phyloP scores from a whole-genome alignment of 495 filamentous ascomycete genomes.

The Daldinia childiae region DNA sequence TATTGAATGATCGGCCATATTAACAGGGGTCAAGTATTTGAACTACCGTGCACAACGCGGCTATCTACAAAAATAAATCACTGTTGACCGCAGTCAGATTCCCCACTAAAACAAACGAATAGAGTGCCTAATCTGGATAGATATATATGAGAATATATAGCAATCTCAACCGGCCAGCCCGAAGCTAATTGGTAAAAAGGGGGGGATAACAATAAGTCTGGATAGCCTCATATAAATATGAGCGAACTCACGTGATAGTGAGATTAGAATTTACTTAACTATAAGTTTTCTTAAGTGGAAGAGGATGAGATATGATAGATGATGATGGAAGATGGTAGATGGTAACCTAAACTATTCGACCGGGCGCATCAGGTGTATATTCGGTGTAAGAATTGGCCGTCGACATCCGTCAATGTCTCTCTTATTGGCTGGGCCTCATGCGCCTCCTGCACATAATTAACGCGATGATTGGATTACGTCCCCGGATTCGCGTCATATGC shows the following conservation, averaged over 20 bases:
- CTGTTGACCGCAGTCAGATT: background rate
- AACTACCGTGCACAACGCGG: background rate
- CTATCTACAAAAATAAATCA: background rate
- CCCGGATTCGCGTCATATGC: background rate
- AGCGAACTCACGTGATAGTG: background rate
- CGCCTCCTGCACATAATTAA: background rate
- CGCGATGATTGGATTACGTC: conserved; percentile 10
- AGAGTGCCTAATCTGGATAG: background rate
- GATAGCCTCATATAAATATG: background rate
- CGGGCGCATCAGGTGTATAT: background rate
- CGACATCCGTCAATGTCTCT: background rate
- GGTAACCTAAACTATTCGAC: too few relatives aligned
- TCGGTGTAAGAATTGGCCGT: conserved; percentile 1
- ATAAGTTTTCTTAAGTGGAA: too few relatives aligned
- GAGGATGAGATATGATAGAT: too few relatives aligned
- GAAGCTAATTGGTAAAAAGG: background rate
- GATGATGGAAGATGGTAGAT: too few relatives aligned
- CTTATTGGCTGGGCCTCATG: background rate
- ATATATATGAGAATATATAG: background rate
- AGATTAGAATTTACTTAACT: too few relatives aligned
- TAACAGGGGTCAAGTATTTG: background rate
- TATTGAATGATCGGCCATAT: background rate
- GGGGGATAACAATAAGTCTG: background rate
- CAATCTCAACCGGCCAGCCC: background rate
- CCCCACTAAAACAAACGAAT: background rate